Evolutionary conservation across 192 early-diverging fungal species (phyloP).

Genomic region (Bifiguratus adelaidae): DNA sequence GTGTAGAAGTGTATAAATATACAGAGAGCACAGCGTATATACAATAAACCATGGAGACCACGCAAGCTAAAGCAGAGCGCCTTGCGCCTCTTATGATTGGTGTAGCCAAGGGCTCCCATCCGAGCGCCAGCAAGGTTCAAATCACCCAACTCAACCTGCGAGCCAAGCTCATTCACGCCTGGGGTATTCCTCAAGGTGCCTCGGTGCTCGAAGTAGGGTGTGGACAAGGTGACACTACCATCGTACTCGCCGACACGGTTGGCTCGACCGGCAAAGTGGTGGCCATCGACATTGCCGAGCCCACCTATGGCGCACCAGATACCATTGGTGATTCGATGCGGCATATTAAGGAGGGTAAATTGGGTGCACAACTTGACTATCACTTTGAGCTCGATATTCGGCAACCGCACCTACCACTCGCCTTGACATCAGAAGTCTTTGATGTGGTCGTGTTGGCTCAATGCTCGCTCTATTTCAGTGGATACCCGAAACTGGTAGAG

Average conservation of each 20-base stretch:
- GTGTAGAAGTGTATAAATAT: too few species aligned
- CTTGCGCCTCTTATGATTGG: too few species aligned
- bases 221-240: slow-evolving; percentile 2
- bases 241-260: slow-evolving; percentile 1
- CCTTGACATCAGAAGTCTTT: too few species aligned
- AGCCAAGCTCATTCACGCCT: slow-evolving; percentile 1
- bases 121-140: not conserved
- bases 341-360: not conserved
- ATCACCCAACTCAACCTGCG: not conserved
- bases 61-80: too few species aligned
- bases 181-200: not conserved
- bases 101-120: too few species aligned
- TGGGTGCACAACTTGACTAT: not conserved
- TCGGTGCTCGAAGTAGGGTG: slow-evolving; percentile 2
- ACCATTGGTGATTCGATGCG: slow-evolving; percentile 2
- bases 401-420: too few species aligned
- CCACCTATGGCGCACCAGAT: not conserved
- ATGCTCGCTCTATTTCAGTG: slow-evolving; percentile 1
- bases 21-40: too few species aligned
- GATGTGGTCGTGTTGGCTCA: not conserved
- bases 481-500: not conserved
- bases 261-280: not conserved
- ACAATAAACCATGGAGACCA: too few species aligned
- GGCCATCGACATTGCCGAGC: slow-evolving; percentile 1
- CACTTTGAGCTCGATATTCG: not conserved